A percentile compares a stretch with the other conserved stretches of the same genome.
phyloP scores from a whole-genome alignment of 2,329 filamentous ascomycete genomes.

The Trichoderma sp. region DNA sequence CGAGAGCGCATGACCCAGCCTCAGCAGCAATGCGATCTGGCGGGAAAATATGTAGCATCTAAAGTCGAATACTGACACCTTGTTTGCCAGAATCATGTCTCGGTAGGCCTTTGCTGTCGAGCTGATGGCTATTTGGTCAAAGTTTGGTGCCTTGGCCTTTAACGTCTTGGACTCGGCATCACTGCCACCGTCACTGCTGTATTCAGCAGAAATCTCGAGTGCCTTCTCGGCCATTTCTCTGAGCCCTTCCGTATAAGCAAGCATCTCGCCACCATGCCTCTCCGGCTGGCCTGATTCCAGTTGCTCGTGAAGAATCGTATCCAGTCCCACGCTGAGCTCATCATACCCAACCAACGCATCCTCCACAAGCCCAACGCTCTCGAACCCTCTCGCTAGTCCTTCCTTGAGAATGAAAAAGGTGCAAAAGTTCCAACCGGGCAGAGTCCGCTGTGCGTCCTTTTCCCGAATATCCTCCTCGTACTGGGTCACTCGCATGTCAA shows the following conservation, averaged over 20 bases:
- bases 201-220: constrained; percentile 43
- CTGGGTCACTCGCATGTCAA: constrained; percentile 85
- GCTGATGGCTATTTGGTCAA: constrained; percentile 63
- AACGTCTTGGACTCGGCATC: constrained; percentile 49
- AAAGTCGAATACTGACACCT: constrained; percentile 96
- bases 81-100: constrained; percentile 88
- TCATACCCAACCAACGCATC: constrained; percentile 95
- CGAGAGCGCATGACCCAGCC: constrained; percentile 74
- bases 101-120: constrained; percentile 78
- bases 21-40: constrained; percentile 78
- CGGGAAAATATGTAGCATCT: constrained; percentile 90
- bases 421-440: constrained; percentile 99
- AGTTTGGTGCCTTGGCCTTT: constrained; percentile 37
- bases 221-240: constrained; percentile 60
- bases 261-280: constrained; percentile 71
- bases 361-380: constrained; percentile 93
- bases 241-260: constrained; percentile 73
- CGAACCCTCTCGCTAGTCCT: constrained; percentile 88
- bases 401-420: constrained; percentile 99
- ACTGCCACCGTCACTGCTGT: constrained; percentile 48
- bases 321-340: constrained; percentile 85
- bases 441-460: constrained; percentile 79
- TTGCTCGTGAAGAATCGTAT: constrained; percentile 78
- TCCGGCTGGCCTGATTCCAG: constrained; percentile 59
- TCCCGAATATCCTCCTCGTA: constrained; percentile 98